These are phyloP conservation scores for Ophiostoma ips DNA, from an alignment of 2,329 filamentous ascomycete species.

Conservation along the genomic window DNA sequence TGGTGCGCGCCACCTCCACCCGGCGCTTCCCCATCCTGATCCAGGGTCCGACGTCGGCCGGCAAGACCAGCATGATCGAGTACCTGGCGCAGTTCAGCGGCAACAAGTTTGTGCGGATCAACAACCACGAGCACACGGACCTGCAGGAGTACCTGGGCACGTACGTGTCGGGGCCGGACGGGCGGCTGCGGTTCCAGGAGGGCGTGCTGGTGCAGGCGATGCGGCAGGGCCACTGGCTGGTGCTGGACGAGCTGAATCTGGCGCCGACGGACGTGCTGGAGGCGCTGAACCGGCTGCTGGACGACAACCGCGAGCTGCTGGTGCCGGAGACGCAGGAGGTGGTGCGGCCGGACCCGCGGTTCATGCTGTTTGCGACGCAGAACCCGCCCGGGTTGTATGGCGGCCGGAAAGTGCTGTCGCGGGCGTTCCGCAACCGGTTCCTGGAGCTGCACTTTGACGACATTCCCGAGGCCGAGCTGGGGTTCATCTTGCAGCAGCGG, in stretches of 20 bases:
- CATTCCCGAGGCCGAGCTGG: constrained; percentile 87
- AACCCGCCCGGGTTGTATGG: constrained; percentile 94
- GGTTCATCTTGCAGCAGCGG: constrained; percentile 77
- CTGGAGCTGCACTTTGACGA: constrained; percentile 96
- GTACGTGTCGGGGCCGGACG: constrained; percentile 75
- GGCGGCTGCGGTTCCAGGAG: constrained; percentile 81
- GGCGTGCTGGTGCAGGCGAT: constrained; percentile 86
- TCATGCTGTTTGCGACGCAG: constrained; percentile 96
- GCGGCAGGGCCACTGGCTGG: constrained; percentile 90
- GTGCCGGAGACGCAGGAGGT: constrained; percentile 95
- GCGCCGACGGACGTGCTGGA: constrained; percentile 95
- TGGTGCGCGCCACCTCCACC: constrained; percentile 87
- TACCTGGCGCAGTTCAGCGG: constrained; percentile 94
- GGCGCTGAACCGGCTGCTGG: constrained; percentile 83
- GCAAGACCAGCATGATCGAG: constrained; percentile 99
- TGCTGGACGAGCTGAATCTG: constrained; percentile 92
- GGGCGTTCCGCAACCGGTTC: constrained; percentile 93
- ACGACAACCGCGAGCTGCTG: constrained; percentile 90
- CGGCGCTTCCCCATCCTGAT: constrained; percentile 85
- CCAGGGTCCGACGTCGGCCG: constrained; percentile 90
- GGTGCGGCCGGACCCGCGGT: constrained; percentile 81
- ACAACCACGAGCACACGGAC: constrained; percentile 98
- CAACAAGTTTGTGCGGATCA: constrained; percentile 95
- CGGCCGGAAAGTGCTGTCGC: constrained; percentile 80
- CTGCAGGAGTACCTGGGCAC: constrained; percentile 94